These are phyloP conservation scores for Clarireedia sp. DNA, from an alignment of 2,329 filamentous ascomycete species.

Conservation along the genomic window DNA sequence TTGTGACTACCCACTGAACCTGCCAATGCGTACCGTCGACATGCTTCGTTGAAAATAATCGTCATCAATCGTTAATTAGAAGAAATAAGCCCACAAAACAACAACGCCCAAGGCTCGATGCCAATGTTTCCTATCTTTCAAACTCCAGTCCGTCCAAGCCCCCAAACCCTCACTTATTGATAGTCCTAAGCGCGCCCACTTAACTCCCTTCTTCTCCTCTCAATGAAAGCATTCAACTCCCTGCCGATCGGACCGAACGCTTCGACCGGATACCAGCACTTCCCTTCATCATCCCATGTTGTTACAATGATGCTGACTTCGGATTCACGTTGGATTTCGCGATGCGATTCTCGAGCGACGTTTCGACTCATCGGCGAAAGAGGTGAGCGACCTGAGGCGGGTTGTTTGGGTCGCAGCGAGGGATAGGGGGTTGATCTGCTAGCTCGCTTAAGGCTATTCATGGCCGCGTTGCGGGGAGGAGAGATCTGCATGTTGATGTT, in stretches of 20 bases:
- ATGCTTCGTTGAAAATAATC: not conserved
- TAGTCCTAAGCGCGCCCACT: not conserved
- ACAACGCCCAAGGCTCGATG: not conserved
- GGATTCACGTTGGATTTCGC: slow-evolving; percentile 6
- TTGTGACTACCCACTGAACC: not conserved
- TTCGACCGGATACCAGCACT: slow-evolving; percentile 11
- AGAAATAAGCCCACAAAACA: not conserved
- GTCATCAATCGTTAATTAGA: not conserved
- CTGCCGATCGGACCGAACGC: slow-evolving; percentile 9
- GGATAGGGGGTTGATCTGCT: not conserved
- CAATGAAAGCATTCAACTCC: slow-evolving; percentile 10
- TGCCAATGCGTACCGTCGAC: not conserved
- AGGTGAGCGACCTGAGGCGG: slow-evolving; percentile 2
- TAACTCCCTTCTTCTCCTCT: slow-evolving; percentile 4
- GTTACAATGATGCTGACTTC: slow-evolving; percentile 13
- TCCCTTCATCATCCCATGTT: slow-evolving; percentile 10
- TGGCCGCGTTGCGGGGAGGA: slow-evolving; percentile 8
- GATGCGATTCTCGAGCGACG: not conserved
- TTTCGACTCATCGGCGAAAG: slow-evolving; percentile 3
- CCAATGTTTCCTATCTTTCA: not conserved
- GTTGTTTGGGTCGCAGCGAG: slow-evolving; percentile 1
- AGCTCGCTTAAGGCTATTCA: slow-evolving; percentile 7
- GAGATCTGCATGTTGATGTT: slow-evolving; percentile 8
- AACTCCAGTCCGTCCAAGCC: not conserved
- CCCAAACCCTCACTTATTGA: not conserved